Evolutionary conservation across 371 early-diverging fungal species (phyloP), one percentile per base, ranked within the genome.

Genomic region (Dipsacomyces acuminosporus): DNA sequence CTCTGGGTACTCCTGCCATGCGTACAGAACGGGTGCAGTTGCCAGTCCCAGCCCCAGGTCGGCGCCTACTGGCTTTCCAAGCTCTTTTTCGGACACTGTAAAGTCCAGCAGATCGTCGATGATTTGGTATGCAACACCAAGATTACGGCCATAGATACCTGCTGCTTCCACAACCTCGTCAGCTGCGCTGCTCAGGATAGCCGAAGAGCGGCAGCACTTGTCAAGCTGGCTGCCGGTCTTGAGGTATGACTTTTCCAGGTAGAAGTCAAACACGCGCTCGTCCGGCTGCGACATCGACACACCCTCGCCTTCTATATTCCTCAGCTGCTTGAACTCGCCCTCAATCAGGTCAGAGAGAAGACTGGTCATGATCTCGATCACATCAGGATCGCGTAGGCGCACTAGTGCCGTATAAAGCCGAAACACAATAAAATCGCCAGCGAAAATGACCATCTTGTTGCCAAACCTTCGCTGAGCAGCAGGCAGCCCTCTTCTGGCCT

Each of bases 211-310:
- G 61, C 93, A 93, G 56, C 91, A 89, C 60, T 93, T 91, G 36
- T 96, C 94, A 54, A 97, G 91, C 72, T 96, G 75, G 65, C 89
- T 85, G 15, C 93, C 94, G 0, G 97, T 97, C 73, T 97, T 97
- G 80, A 94, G 78, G 56, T 94, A 96, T 0, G 87, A 91, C 78
- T 96, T 94, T 49, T 92, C 85, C 76, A 94, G 74, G 64, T 97
- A 97, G 74, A 91, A 89, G 38, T 87, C 86, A 56, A 94, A 90
- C 4, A 81, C 64, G 1, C 14, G 3, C 33, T 71, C 72, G 45
- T 59, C 59, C 0, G 65, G 61, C 17, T 26, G 51, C 0, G 61
- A 53, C 61, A 59, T 65, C 11, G 59, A 56, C 11, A 58, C 55
- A 13, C 41, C 59, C 23, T 61, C 67, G 43, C 47, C 50, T 8